Evolutionary conservation across 2,329 filamentous ascomycete species (phyloP).

Genomic region (Ascomycota sp.): DNA sequence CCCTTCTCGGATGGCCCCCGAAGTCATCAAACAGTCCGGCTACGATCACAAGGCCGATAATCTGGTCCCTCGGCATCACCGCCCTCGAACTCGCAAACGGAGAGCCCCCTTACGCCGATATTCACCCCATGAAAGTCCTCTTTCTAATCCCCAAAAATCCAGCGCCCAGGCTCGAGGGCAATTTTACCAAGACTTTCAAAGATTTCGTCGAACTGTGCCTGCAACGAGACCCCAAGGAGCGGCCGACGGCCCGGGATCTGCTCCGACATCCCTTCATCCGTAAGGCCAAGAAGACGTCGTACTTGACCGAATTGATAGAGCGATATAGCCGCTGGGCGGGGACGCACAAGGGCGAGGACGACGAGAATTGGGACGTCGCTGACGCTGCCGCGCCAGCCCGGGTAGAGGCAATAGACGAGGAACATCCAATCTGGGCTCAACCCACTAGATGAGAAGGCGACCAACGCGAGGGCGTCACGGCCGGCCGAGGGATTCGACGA

Average conservation of each 20-base stretch:
- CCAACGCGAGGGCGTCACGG: constrained; percentile 49
- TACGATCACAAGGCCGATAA: constrained; percentile 97
- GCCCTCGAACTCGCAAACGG: constrained; percentile 80
- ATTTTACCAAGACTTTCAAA: constrained; percentile 67
- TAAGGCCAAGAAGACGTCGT: constrained; percentile 86
- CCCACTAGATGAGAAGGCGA: constrained; percentile 60
- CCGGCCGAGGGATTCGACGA: constrained; percentile 27
- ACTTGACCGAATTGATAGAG: constrained; percentile 88
- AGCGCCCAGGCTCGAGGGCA: constrained; percentile 60
- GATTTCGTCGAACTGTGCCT: constrained; percentile 72
- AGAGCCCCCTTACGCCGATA: constrained; percentile 86
- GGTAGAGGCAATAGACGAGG: constrained; percentile 45
- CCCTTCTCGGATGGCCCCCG: constrained; percentile 99
- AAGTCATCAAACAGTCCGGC: constrained; percentile 95
- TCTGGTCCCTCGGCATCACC: constrained; percentile 92
- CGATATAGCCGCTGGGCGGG: constrained; percentile 73
- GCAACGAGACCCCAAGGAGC: constrained; percentile 71
- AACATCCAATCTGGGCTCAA: constrained; percentile 41
- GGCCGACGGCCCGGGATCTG: constrained; percentile 71
- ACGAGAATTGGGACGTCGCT: constrained; percentile 37
- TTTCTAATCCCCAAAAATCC: constrained; percentile 93
- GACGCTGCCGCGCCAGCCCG: constrained; percentile 31
- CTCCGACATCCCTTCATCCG: constrained; percentile 80
- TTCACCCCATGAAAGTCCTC: constrained; percentile 95
- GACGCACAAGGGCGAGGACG: constrained; percentile 51